phyloP scores from a whole-genome alignment of 1,284 basidiomycete genomes.

The Vanrija sp. region DNA sequence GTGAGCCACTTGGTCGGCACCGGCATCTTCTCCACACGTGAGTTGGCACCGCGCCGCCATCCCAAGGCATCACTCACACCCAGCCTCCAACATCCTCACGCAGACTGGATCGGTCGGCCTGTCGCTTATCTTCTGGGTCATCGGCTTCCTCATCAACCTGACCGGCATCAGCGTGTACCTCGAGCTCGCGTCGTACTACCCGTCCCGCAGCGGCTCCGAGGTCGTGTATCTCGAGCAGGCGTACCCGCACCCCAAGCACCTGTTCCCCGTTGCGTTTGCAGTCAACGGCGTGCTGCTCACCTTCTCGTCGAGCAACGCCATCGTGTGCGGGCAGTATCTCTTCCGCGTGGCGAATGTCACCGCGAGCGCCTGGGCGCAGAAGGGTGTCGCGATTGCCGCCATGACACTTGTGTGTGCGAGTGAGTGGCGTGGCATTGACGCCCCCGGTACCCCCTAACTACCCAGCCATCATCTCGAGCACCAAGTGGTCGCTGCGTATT shows the following conservation, averaged over 20 bases:
- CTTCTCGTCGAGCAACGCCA: constrained; percentile 24
- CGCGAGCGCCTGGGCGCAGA: constrained; percentile 17
- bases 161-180: constrained; percentile 27
- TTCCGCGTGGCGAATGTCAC: constrained; percentile 19
- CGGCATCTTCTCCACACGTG: constrained; percentile 28
- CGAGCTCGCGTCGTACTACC: constrained; percentile 29
- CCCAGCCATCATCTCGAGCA: neutral
- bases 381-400: constrained; percentile 5
- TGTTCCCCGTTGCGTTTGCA: constrained; percentile 29
- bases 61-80: neutral
- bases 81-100: constrained; percentile 17
- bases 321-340: constrained; percentile 24
- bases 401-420: neutral
- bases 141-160: constrained; percentile 22
- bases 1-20: constrained; percentile 26
- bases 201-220: constrained; percentile 25
- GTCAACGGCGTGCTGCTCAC: constrained; percentile 23
- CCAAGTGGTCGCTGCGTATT: neutral
- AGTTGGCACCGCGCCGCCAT: neutral
- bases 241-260: constrained; percentile 23
- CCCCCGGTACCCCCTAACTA: no score
- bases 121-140: constrained; percentile 25
- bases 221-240: constrained; percentile 38
- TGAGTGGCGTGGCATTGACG: no score
- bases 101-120: constrained; percentile 25